Evolutionary conservation across 2,329 filamentous ascomycete genomes (phyloP).

Genomic region (Cladorrhinum sp.): DNA sequence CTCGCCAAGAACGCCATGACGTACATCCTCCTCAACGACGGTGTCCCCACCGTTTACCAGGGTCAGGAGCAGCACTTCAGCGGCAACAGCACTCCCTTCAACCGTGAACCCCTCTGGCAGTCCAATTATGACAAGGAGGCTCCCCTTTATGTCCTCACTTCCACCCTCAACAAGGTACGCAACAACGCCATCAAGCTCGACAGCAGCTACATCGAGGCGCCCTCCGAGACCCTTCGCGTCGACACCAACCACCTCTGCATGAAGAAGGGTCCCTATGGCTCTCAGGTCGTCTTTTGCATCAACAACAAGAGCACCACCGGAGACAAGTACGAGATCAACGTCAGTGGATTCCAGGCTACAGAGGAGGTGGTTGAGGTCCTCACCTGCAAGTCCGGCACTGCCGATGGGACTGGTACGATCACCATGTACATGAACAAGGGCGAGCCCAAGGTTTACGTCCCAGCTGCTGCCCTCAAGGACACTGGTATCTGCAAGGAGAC

Average conservation of each 20-base stretch:
- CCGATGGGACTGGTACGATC: conserved; percentile 22
- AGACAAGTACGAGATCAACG: conserved; percentile 24
- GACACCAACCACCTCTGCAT: conserved; percentile 30
- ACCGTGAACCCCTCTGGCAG: conserved; percentile 59
- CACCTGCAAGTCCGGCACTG: conserved; percentile 22
- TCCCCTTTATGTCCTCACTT: conserved; percentile 49
- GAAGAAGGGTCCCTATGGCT: conserved; percentile 28
- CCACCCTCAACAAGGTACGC: conserved; percentile 32
- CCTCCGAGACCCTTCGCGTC: conserved; percentile 22
- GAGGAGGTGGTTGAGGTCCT: conserved; percentile 29
- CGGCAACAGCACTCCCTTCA: conserved; percentile 45
- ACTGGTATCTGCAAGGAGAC: conserved; percentile 26
- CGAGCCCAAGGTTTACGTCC: conserved; percentile 26
- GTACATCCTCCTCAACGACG: conserved; percentile 58
- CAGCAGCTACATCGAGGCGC: conserved; percentile 20
- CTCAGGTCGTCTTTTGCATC: conserved; percentile 29
- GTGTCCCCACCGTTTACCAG: conserved; percentile 57
- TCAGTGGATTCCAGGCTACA: conserved; percentile 27
- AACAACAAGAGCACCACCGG: conserved; percentile 30
- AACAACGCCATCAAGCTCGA: conserved; percentile 26
- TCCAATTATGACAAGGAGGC: conserved; percentile 45
- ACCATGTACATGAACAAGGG: conserved; percentile 25
- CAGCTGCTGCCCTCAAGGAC: conserved; percentile 17
- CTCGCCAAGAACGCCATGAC: conserved; percentile 60
- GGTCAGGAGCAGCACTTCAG: conserved; percentile 62